A percentile compares a stretch with the other conserved stretches of the same genome.
Conservation (phyloP, 768 basidiomycete genomes). For the Suillus plorans region DNA sequence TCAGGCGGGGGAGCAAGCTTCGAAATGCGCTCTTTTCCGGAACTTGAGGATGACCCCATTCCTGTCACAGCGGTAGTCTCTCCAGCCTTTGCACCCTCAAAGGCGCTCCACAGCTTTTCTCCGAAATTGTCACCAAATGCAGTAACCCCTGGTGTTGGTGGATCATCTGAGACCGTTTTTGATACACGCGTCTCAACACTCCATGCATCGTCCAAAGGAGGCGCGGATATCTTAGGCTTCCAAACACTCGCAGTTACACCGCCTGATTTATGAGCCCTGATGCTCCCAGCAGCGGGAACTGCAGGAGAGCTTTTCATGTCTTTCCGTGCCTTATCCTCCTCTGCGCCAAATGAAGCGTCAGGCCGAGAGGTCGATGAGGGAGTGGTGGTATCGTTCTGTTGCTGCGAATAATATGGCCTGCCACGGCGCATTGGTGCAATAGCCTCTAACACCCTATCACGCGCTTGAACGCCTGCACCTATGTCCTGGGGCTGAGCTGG, state of each 20-base stretch:
- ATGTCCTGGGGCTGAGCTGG: slow-evolving; percentile 18
- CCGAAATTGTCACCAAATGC: slow-evolving; percentile 73
- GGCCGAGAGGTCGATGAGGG: slow-evolving; percentile 32
- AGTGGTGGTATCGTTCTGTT: slow-evolving; percentile 29
- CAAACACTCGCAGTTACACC: slow-evolving; percentile 20
- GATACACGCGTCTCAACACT: slow-evolving; percentile 28
- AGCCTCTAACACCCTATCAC: slow-evolving; percentile 77
- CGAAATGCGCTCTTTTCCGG: slow-evolving; percentile 19
- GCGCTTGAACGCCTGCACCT: slow-evolving; percentile 63
- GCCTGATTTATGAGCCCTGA: slow-evolving; percentile 26
- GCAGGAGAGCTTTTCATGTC: slow-evolving; percentile 26
- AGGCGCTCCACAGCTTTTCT: slow-evolving; percentile 54
- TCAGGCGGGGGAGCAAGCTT: slow-evolving; percentile 27
- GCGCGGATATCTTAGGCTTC: slow-evolving; percentile 28
- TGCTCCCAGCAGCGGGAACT: slow-evolving; percentile 12
- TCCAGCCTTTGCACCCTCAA: slow-evolving; percentile 33
- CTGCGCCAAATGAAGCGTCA: slow-evolving; percentile 30
- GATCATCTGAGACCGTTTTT: slow-evolving; percentile 22
- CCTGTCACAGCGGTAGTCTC: slow-evolving; percentile 3
- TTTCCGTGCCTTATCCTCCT: slow-evolving; percentile 53
- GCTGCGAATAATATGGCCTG: slow-evolving; percentile 46
- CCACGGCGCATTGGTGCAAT: slow-evolving; percentile 79
- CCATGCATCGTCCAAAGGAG: slow-evolving; percentile 41
- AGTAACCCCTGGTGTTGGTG: slow-evolving; percentile 23
- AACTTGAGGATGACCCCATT: slow-evolving; percentile 1